Evolutionary conservation across 352 stramenopile species (phyloP), one percentile per base, ranked within the genome.

Genomic region (Phytophthora cactorum): DNA sequence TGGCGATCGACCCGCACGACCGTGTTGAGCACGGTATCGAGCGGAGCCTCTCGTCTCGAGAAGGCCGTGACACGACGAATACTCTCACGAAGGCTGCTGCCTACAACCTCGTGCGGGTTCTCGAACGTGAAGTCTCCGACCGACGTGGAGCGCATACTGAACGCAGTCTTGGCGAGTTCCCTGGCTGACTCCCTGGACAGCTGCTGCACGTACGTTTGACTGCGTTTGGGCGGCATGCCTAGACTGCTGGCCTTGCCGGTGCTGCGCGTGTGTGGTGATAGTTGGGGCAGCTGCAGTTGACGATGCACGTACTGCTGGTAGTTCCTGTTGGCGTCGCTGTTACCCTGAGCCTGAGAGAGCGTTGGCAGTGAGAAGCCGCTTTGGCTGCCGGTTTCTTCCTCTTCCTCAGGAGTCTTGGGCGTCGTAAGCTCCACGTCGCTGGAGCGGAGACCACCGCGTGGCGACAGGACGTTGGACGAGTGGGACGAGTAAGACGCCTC

Each of bases 51-150:
- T 17, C 85, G 80, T 14, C 84, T 73, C n/a, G 87, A 95, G 67
- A 92, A 89, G 5, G 87, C 87, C 74, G 90, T 88, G 10, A 95
- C 81, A 27, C 83, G 83, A n/a, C 87, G 87, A 55, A 95, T 90
- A 43, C 86, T 93, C 54, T 93, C 87, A 15, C 87, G 80, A 54
- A 93, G 50, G 47, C 77, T 82, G 50, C 70, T 77, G 22, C 72
- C 74, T 15, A 70, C 66, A 27, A 74, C 71, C 12, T 92, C 86
- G 31, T 74, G 70, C 9, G 84, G 81, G 49, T 88, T 82, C 49
- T 91, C 81, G 57, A 95, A 90, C 5, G 80, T 89, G 41, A 92
- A 79, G 60, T 93, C 85, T 31, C 82, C 87, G 31, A 93, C 73
- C n/a, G 81, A 90, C 41, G 84, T 81, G 15, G 87, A 89, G 59